Base-by-base conservation (phyloP, 2,329 filamentous ascomycete genomes). In the Phaeophleospora eucalypticola region DNA sequence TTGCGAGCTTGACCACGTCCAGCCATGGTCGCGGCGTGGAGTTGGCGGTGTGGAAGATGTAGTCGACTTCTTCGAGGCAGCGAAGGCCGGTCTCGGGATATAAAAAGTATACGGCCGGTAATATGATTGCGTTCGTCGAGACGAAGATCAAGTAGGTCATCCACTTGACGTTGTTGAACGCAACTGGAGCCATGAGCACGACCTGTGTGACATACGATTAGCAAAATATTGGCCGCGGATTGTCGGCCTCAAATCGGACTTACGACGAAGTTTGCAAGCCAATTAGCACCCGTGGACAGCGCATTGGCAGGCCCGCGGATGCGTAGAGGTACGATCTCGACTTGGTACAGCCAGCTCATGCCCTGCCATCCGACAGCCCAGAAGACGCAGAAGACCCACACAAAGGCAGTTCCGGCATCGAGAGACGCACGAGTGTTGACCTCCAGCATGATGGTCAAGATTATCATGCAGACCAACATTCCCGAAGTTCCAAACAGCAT, bases 141-240 rank as follows among this genome's bases (percentile, higher is more conserved):
- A 78, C 86, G 61, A 90, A 91, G 54, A 91, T 75, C 65, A 89
- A 78, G 67, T 89, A 90, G 51, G 81, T 81, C 58, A 77, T 63
- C 68, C 56, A 66, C 45, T 67, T 60, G 49, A 79, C 80, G 60
- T 75, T 80, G 55, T 74, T 73, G 56, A 82, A 81, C 0, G 77
- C 73, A 0, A 77, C 76, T 8, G 79, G 76, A 0, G 79, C 74
- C 49, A 81, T 76, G 75, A 83, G 80, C 45, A 84, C 81, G 21
- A 84, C n/a, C n/a, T n/a, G n/a, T n/a, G n/a, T n/a, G n/a, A n/a
- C n/a, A n/a, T n/a, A n/a, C n/a, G n/a, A n/a, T n/a, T n/a, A n/a
- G n/a, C n/a, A n/a, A n/a, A n/a, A n/a, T n/a, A n/a, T n/a, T n/a
- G n/a, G n/a, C n/a, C n/a, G n/a, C n/a, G n/a, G n/a, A n/a, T n/a